Conservation (phyloP, 2,329 filamentous ascomycete genomes). For the Sporothrix curviconia region DNA sequence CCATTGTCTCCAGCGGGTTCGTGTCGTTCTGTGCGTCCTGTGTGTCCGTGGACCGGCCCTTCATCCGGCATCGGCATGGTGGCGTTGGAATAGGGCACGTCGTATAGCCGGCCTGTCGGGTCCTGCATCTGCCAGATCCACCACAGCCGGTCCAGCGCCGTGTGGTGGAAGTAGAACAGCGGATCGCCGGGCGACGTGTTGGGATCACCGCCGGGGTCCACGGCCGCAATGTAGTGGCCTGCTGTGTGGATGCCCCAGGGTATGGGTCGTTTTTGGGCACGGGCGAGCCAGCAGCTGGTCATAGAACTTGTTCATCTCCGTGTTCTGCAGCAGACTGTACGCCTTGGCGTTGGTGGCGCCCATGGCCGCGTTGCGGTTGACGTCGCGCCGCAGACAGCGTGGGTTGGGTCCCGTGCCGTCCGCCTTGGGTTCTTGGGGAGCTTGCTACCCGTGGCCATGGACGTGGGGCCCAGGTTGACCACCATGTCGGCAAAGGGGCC, state of each 20-base stretch:
- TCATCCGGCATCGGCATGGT: slow-evolving; percentile 19
- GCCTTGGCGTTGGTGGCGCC: slow-evolving; percentile 24
- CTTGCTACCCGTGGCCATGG: slow-evolving; percentile 22
- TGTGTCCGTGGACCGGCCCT: too few species aligned
- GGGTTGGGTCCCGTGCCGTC: slow-evolving; percentile 36
- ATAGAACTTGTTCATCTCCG: slow-evolving; percentile 18
- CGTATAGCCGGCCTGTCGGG: slow-evolving; percentile 26
- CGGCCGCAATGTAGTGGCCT: slow-evolving; percentile 31
- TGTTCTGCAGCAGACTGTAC: slow-evolving; percentile 16
- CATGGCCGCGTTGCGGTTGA: slow-evolving; percentile 24
- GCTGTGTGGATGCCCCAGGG: slow-evolving; percentile 27
- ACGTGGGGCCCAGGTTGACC: slow-evolving; percentile 34
- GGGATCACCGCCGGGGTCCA: slow-evolving; percentile 32
- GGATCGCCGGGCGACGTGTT: slow-evolving; percentile 33
- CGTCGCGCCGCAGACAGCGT: slow-evolving; percentile 36
- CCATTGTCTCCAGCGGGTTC: slow-evolving; percentile 8
- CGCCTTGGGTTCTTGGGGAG: slow-evolving; percentile 29
- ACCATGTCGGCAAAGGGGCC: slow-evolving; percentile 43
- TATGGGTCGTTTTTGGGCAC: slow-evolving; percentile 15
- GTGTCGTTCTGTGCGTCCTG: not conserved
- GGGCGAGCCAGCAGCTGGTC: slow-evolving; percentile 19
- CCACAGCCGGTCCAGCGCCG: slow-evolving; percentile 33
- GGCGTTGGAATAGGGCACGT: slow-evolving; percentile 23
- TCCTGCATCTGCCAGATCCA: slow-evolving; percentile 39
- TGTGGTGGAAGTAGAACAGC: slow-evolving; percentile 36